Conservation (phyloP, 2,329 filamentous ascomycete genomes). For the Fusarium acutatum region DNA sequence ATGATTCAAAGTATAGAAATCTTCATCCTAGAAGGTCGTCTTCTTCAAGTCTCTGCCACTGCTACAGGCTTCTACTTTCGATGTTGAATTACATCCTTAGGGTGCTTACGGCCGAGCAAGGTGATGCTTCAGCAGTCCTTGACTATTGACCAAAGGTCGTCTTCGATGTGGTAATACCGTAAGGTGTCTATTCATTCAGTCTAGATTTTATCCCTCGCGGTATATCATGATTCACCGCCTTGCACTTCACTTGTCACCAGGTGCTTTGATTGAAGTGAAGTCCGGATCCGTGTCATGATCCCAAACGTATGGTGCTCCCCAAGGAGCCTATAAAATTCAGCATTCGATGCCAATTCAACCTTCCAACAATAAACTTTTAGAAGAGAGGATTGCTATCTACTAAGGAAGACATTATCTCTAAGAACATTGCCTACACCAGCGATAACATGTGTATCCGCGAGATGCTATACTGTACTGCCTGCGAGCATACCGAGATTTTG, state of each 20-base stretch:
- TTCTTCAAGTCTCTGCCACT: accelerated
- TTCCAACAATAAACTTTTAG: accelerated
- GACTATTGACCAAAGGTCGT: not conserved
- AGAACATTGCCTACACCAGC: accelerated
- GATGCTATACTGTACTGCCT: not conserved
- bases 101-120: no score
- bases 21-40: accelerated
- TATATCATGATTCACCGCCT: accelerated
- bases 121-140: not conserved
- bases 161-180: accelerated
- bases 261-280: accelerated
- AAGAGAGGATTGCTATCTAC: accelerated
- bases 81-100: not conserved
- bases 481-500: not conserved
- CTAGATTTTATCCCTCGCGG: accelerated
- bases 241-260: accelerated
- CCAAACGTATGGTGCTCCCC: accelerated
- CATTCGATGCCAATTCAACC: not conserved
- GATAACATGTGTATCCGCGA: not conserved
- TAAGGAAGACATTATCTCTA: accelerated
- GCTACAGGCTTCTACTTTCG: not conserved
- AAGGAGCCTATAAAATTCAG: not conserved
- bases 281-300: accelerated
- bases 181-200: no score
- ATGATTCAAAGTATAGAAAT: not conserved